A percentile compares a stretch with the other conserved stretches of the same genome.
Conservation (phyloP, 2,329 filamentous ascomycete species). For the Fusarium armeniacum region DNA sequence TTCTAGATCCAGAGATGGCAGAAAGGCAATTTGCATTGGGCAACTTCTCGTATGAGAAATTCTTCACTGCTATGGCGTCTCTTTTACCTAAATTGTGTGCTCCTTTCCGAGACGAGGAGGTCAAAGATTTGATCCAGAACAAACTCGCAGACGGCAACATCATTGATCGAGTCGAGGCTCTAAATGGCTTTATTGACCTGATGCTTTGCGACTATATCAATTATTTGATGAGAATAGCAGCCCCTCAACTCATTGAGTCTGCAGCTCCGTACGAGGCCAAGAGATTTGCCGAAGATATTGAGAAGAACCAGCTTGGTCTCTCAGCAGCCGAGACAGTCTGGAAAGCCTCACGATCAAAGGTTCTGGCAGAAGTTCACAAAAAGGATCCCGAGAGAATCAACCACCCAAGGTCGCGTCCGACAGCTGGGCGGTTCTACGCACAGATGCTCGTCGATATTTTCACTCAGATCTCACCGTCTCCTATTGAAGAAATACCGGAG, state of each 20-base stretch:
- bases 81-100: conserved; percentile 85
- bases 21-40: conserved; percentile 77
- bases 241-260: conserved; percentile 78
- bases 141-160: conserved; percentile 72
- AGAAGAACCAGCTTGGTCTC: conserved; percentile 67
- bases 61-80: conserved; percentile 81
- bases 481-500: conserved; percentile 73
- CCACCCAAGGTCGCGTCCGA: conserved; percentile 72
- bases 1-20: conserved; percentile 80
- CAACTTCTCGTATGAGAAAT: conserved; percentile 84
- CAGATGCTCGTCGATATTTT: conserved; percentile 82
- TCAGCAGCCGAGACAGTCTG: conserved; percentile 75
- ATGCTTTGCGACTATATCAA: conserved; percentile 87
- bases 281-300: conserved; percentile 75
- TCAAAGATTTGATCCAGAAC: conserved; percentile 76
- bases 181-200: conserved; percentile 81
- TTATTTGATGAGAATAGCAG: conserved; percentile 79
- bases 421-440: conserved; percentile 78
- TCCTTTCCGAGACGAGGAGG: conserved; percentile 82
- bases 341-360: conserved; percentile 73
- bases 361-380: conserved; percentile 74
- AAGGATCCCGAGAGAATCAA: conserved; percentile 78
- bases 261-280: conserved; percentile 81
- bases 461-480: conserved; percentile 72
- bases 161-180: conserved; percentile 80